Evolutionary conservation across 352 stramenopile genomes (phyloP).

Genomic region (Blastocystis sp.): DNA sequence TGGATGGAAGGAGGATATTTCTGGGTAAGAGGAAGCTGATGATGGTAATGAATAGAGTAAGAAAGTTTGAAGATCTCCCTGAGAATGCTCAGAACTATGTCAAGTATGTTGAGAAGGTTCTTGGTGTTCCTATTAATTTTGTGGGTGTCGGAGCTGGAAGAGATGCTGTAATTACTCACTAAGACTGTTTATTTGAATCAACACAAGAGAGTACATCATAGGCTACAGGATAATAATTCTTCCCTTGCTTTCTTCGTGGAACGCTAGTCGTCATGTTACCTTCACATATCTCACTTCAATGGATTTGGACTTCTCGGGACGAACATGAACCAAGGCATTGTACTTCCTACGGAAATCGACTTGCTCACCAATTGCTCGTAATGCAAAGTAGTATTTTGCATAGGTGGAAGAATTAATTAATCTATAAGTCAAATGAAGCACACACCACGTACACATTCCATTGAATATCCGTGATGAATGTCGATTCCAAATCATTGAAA

Average conservation of each 20-base stretch:
- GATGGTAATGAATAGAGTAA: conserved; percentile 75
- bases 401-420: conserved; percentile 75
- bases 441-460: conserved; percentile 88
- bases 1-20: conserved; percentile 94
- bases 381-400: conserved; percentile 98
- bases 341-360: conserved; percentile 84
- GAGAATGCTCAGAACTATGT: conserved; percentile 91
- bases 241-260: not conserved
- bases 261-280: not conserved
- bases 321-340: conserved; percentile 83
- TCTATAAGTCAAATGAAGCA: conserved; percentile 78
- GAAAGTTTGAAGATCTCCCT: conserved; percentile 92
- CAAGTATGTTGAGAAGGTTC: conserved; percentile 89
- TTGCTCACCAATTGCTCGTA: conserved; percentile 85
- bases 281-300: conserved; percentile 76
- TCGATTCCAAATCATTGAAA: conserved; percentile 92
- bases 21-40: conserved; percentile 42
- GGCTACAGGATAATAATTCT: conserved; percentile 14
- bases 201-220: not conserved
- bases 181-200: conserved; percentile 12
- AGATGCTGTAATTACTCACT: conserved; percentile 71
- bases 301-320: conserved; percentile 80
- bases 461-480: conserved; percentile 93
- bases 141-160: conserved; percentile 94
- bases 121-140: conserved; percentile 93